Evolutionary conservation across 345 rosid species (phyloP), one percentile per base, ranked within the genome.

Genomic region (Mercurialis annua): DNA sequence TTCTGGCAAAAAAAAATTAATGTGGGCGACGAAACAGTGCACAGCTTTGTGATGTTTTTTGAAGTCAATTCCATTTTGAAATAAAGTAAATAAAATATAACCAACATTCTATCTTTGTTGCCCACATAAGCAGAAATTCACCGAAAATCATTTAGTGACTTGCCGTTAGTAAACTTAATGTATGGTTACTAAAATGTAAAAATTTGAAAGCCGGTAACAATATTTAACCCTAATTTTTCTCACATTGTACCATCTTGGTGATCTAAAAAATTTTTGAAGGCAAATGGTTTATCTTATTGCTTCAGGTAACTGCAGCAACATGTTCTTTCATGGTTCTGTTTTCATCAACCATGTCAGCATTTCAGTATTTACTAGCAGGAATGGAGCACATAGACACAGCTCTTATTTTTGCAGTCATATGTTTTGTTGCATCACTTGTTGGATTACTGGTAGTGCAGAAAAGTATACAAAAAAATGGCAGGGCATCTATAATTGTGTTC

Each of bases 401-500:
- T 36, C 80, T 80, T 40, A 27, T 77, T 44, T 80, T 90, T 27
- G 81, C 96, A 3, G 33, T 78, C 59, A 68, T 83, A 46, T 92
- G 98, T 68, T 88, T 90, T 40, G 67, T 76, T 0, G 91, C 87
- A 0, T 88, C 98, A 3, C 81, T 90, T 16, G 18, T 90, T 0
- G 98, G 98, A 55, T 50, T 90, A 67, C 65, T 82, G 60, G 85
- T 92, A 47, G 88, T 90, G 24, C 90, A 89, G 65, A 83, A 70
- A 69, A 86, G 81, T 46, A 78, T 90, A 72, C 70, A 49, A 11
- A 60, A 79, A 58, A 81, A 66, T 17, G 97, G 97, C 21, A 82
- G 97, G 52, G 96, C 92, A 26, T 93, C 98, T 2, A 76, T 89
- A 33, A 90, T 93, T 5, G 94, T 90, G 17, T 92, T 92, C 78